phyloP scores from a whole-genome alignment of 768 basidiomycete species.

The Pisolithus albus region DNA sequence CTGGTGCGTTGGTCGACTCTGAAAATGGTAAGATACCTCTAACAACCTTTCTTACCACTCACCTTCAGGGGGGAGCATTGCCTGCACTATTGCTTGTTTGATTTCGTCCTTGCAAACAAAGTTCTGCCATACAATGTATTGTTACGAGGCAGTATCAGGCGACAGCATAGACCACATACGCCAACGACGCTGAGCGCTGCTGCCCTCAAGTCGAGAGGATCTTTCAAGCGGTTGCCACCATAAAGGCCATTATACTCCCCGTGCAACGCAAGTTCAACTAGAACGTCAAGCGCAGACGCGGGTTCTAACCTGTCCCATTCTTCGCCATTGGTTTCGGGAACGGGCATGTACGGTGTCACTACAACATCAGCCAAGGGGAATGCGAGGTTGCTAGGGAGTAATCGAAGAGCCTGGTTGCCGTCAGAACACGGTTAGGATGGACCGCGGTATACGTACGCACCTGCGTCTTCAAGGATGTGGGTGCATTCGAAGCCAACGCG shows the following conservation, averaged over 20 bases:
- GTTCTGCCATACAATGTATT: conserved; percentile 38
- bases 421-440: conserved; percentile 22
- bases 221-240: conserved; percentile 51
- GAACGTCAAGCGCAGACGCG: conserved; percentile 72
- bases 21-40: conserved; percentile 1
- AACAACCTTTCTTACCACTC: background rate
- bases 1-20: conserved; percentile 32
- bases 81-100: conserved; percentile 58
- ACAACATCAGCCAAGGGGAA: conserved; percentile 63
- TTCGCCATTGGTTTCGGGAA: conserved; percentile 80
- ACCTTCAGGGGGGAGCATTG: conserved; percentile 63
- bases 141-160: background rate
- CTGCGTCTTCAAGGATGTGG: conserved; percentile 81
- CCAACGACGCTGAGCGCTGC: conserved; percentile 81
- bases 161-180: conserved; percentile 36
- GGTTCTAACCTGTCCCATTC: conserved; percentile 87
- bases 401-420: conserved; percentile 42
- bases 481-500: conserved; percentile 90
- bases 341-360: conserved; percentile 67
- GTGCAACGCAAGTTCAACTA: conserved; percentile 76
- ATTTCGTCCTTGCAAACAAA: conserved; percentile 72
- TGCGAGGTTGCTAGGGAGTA: conserved; percentile 48
- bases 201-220: conserved; percentile 66
- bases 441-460: conserved; percentile 30
- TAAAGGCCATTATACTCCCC: conserved; percentile 80